A percentile compares a stretch with the other conserved stretches of the same genome.
Evolutionary conservation across 345 rosid species (phyloP).

Genomic region (Populus nigra): DNA sequence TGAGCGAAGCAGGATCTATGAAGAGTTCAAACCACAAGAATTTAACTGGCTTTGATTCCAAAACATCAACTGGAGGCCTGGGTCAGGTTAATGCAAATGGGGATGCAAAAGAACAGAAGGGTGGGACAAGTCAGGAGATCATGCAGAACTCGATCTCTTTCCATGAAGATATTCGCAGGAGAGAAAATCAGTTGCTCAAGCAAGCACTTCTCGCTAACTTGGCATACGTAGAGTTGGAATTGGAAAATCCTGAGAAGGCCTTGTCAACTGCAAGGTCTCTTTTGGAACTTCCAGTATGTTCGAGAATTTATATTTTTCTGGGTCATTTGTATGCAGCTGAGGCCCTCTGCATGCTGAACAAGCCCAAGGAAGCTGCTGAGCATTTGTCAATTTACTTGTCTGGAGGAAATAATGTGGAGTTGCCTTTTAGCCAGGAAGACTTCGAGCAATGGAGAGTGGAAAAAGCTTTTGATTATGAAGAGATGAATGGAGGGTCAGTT

Average conservation of each 20-base stretch:
- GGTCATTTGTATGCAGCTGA: conserved; percentile 88
- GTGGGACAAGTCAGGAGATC: conserved; percentile 62
- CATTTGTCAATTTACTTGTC: conserved; percentile 67
- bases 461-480: conserved; percentile 60
- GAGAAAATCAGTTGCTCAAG: conserved; percentile 59
- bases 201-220: conserved; percentile 75
- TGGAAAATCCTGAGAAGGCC: conserved; percentile 79
- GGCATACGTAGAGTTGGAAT: conserved; percentile 85
- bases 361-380: conserved; percentile 71
- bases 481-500: conserved; percentile 44
- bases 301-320: conserved; percentile 66
- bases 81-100: conserved; percentile 60
- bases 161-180: conserved; percentile 44
- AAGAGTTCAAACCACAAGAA: conserved; percentile 40
- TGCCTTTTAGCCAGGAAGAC: conserved; percentile 75
- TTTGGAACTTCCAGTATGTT: conserved; percentile 63
- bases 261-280: conserved; percentile 67
- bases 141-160: conserved; percentile 56
- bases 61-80: conserved; percentile 38
- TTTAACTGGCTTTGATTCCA: conserved; percentile 39
- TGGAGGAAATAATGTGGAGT: conserved; percentile 51
- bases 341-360: conserved; percentile 86
- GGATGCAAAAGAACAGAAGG: conserved; percentile 72
- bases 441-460: conserved; percentile 54
- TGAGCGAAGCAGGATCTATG: conserved; percentile 35